These are phyloP conservation scores for Dictyophora rubrovolvata DNA, from an alignment of 768 basidiomycete genomes.

Conservation along the genomic window DNA sequence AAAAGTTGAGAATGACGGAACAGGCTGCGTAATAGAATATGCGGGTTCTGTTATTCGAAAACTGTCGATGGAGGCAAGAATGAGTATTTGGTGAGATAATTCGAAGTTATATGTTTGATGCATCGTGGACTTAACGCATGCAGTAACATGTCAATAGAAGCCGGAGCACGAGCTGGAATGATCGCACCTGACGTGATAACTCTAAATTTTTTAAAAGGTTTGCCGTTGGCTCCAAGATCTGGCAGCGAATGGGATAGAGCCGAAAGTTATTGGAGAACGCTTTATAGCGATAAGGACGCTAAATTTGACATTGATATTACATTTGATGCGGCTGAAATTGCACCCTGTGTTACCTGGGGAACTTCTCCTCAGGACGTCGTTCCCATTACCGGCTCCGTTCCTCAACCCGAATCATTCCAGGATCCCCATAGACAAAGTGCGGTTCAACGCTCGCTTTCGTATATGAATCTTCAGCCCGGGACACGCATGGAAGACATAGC, in stretches of 20 bases:
- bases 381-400: constrained; percentile 71
- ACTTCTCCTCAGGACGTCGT: constrained; percentile 86
- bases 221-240: constrained; percentile 66
- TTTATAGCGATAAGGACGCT: constrained; percentile 72
- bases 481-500: constrained; percentile 68
- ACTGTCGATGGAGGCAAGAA: constrained; percentile 83
- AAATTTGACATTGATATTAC: constrained; percentile 76
- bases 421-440: constrained; percentile 53
- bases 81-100: constrained; percentile 40
- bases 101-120: not conserved
- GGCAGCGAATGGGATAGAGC: constrained; percentile 79
- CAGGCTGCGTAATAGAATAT: constrained; percentile 79
- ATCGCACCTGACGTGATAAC: constrained; percentile 86
- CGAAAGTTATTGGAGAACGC: constrained; percentile 71
- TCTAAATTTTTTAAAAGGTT: constrained; percentile 70
- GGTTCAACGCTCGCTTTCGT: constrained; percentile 64
- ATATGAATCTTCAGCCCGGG: constrained; percentile 79
- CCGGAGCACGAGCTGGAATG: constrained; percentile 88
- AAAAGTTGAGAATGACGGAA: not conserved
- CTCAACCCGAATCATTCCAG: constrained; percentile 57
- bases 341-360: constrained; percentile 88
- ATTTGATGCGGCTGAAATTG: constrained; percentile 73
- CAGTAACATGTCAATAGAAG: constrained; percentile 95
- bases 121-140: not conserved
- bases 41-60: constrained; percentile 75